Evolutionary conservation across 164 flowering plant species (phyloP).

Genomic region (Aristolochia fimbriata): DNA sequence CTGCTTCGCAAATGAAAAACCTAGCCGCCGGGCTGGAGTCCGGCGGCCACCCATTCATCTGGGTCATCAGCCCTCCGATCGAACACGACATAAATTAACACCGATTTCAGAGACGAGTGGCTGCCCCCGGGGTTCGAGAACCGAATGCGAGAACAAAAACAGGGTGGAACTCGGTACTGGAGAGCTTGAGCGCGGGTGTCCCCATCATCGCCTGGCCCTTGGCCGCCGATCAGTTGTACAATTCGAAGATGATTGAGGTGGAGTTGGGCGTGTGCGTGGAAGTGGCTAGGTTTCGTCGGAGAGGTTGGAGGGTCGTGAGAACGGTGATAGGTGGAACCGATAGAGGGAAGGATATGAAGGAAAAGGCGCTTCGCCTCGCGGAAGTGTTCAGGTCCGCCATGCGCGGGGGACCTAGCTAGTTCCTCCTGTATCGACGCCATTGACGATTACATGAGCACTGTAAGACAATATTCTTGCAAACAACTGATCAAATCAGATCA

Average conservation of each 20-base stretch:
- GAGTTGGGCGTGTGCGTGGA: slow-evolving; percentile 10
- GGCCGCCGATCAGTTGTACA: slow-evolving; percentile 14
- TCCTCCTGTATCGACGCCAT: too few relatives aligned
- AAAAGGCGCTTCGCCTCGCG: slow-evolving; percentile 2
- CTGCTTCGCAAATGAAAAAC: slow-evolving; percentile 19
- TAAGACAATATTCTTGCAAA: too few relatives aligned
- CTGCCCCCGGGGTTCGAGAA: slow-evolving; percentile 23
- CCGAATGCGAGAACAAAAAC: slow-evolving; percentile 4
- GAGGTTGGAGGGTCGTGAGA: background rate
- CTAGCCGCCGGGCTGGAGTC: slow-evolving; percentile 22
- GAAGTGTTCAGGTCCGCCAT: too few relatives aligned
- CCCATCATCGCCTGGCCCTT: slow-evolving; percentile 15
- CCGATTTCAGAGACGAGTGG: slow-evolving; percentile 26
- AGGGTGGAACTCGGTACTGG: slow-evolving; percentile 18
- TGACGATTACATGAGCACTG: too few relatives aligned
- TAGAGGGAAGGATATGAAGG: slow-evolving; percentile 7
- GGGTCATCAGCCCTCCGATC: slow-evolving; percentile 23
- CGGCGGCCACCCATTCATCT: slow-evolving; percentile 17
- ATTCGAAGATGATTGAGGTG: slow-evolving; percentile 12
- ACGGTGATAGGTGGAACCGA: slow-evolving; percentile 5
- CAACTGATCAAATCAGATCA: too few relatives aligned
- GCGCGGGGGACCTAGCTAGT: too few relatives aligned
- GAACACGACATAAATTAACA: slow-evolving; percentile 13
- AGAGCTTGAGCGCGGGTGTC: slow-evolving; percentile 15
- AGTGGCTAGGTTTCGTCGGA: slow-evolving; percentile 7